Conservation (phyloP, 345 rosid species). For the thale cress (Arabidopsis thaliana) region TAIR10.1 NC_003070.9:22483501-22484000, state of each 20-base stretch:
- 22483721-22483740: not conserved
- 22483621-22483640: not conserved
- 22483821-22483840: constrained; percentile 89
- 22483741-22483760: not conserved
- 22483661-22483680: not conserved
- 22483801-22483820: constrained; percentile 51
- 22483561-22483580: constrained; percentile 20
- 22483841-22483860: constrained; percentile 99
- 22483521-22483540: constrained; percentile 14
- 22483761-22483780: constrained; percentile 38
- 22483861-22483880: constrained; percentile 58
- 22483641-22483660: not conserved
- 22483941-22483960: constrained; percentile 82
- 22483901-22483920: constrained; percentile 84
- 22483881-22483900: constrained; percentile 65
- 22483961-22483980: constrained; percentile 75
- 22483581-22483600: not conserved
- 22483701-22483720: not conserved
- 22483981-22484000: constrained; percentile 94
- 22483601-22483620: not conserved
- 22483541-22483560: constrained; percentile 6
- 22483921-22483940: constrained; percentile 88
- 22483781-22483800: not conserved
- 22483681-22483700: not conserved
- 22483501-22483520: constrained; percentile 1